phyloP scores from a whole-genome alignment of 2,329 filamentous ascomycete species.

The Epichloe festucae region DNA sequence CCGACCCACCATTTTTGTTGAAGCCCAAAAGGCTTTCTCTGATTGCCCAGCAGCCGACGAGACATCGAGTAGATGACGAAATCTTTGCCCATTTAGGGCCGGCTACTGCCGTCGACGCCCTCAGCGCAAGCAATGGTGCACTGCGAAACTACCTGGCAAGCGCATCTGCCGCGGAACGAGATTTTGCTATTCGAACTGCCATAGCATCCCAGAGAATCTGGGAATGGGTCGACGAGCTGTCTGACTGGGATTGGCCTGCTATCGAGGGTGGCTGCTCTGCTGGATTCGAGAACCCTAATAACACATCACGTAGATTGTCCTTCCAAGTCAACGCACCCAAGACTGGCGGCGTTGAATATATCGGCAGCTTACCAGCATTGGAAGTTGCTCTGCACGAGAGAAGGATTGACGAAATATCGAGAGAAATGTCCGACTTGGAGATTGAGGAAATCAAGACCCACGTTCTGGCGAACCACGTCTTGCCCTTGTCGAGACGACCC shows the following conservation, averaged over 20 bases:
- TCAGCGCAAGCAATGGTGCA: constrained; percentile 38
- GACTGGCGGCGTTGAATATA: constrained; percentile 31
- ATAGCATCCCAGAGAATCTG: constrained; percentile 57
- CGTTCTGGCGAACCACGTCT: constrained; percentile 68
- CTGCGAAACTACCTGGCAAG: constrained; percentile 47
- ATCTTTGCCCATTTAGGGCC: constrained; percentile 50
- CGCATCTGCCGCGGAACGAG: constrained; percentile 52
- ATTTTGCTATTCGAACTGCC: constrained; percentile 58
- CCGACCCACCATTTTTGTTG: constrained; percentile 19
- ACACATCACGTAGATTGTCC: constrained; percentile 27
- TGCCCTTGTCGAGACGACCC: constrained; percentile 33
- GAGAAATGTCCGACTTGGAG: constrained; percentile 55
- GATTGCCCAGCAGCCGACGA: constrained; percentile 28
- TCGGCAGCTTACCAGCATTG: constrained; percentile 55
- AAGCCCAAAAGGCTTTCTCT: constrained; percentile 22
- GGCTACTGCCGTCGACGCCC: constrained; percentile 44
- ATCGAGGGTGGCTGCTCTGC: constrained; percentile 29
- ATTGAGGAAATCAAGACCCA: constrained; percentile 83
- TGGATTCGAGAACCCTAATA: constrained; percentile 39
- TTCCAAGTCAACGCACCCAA: constrained; percentile 12
- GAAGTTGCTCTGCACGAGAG: constrained; percentile 57
- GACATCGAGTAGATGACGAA: constrained; percentile 37
- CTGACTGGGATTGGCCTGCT: constrained; percentile 43
- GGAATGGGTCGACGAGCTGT: constrained; percentile 63
- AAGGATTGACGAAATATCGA: constrained; percentile 60